A percentile compares a stretch with the other conserved stretches of the same genome.
Conservation (phyloP, 2,329 filamentous ascomycete genomes). For the Leptographium flavum region DNA sequence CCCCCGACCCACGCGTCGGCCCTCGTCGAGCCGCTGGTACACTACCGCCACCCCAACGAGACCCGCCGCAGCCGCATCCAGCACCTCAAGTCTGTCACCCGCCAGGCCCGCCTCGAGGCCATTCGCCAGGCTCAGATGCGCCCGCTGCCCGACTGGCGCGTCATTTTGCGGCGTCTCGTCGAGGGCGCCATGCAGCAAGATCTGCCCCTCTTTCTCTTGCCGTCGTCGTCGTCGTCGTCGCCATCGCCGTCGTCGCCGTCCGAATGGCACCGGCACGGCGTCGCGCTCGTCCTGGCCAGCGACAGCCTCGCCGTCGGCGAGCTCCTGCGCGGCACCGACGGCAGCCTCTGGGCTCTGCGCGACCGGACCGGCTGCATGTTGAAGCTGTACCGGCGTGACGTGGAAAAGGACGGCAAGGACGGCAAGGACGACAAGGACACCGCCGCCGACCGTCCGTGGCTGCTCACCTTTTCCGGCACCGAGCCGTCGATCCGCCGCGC, state of each 20-base stretch:
- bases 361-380: constrained; percentile 14
- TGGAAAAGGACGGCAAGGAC: too few species aligned
- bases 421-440: too few species aligned
- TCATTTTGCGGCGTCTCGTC: constrained; percentile 23
- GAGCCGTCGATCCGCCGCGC: constrained; percentile 2
- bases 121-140: constrained; percentile 17
- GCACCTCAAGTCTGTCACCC: constrained; percentile 15
- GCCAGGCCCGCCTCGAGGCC: constrained; percentile 22
- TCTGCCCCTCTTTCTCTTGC: background rate
- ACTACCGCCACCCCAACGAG: constrained; percentile 13
- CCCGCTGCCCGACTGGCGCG: constrained; percentile 23
- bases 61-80: constrained; percentile 10
- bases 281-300: constrained; percentile 15
- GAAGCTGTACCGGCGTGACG: constrained; percentile 10
- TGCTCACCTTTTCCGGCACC: constrained; percentile 15
- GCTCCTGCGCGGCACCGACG: constrained; percentile 11
- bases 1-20: too few species aligned
- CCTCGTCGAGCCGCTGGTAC: constrained; percentile 14
- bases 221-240: background rate
- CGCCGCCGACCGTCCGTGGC: constrained; percentile 5
- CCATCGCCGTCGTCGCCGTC: background rate
- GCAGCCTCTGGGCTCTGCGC: constrained; percentile 16
- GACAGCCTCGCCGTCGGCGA: constrained; percentile 7
- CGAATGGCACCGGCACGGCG: constrained; percentile 8
- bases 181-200: background rate